Base-by-base conservation (phyloP, 2,329 filamentous ascomycete species). In the Exophiala calicioides region DNA sequence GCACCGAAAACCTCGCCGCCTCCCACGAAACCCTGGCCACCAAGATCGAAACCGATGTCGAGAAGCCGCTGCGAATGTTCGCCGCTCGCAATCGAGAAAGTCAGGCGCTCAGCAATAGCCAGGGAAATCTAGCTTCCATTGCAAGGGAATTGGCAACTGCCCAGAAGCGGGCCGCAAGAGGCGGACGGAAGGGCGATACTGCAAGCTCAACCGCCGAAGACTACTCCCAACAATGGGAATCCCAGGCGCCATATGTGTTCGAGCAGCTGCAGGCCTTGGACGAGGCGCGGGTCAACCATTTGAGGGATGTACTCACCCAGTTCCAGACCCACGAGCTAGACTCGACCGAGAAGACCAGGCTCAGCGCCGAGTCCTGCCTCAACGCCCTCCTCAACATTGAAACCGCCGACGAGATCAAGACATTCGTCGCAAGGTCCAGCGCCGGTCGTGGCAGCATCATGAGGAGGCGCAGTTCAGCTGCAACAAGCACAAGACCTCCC, bases 311-410 rank as follows among this genome's bases (percentile, higher is more conserved):
- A 30, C 78, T 98, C 50, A 97, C 93, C 1, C 90, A 96, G 62
- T 86, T 91, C 60, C 85, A 95, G 67, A 98, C 93, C 0, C 86
- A 95, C 64, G 91, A 97, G 66, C 81, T 88, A 20, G 93, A 98
- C 63, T 82, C 88, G 58, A 82, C 91, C 12, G 87, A 95, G 66
- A 80, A 86, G 47, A 84, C 79, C 51, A 82, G 88, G 53, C 74
- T 81, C 49, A 82, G 84, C 9, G 84, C 89, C 19, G 90, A 93
- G 64, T 82, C 84, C 51, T 88, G 88, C 19, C 72, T 98, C 47
- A 89, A 88, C 57, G 78, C 84, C 6, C 77, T 97, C 58, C 75
- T 98, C 39, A 93, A 95, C 64, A 82, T 96, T 31, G 85, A 88
- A 64, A 95, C 90, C 0, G 80, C 83, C 13, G 86, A 86, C 62